Evolutionary conservation across 2,329 filamentous ascomycete genomes (phyloP), one percentile per base, ranked within the genome.

Genomic region (Aaosphaeria pasadenensis): DNA sequence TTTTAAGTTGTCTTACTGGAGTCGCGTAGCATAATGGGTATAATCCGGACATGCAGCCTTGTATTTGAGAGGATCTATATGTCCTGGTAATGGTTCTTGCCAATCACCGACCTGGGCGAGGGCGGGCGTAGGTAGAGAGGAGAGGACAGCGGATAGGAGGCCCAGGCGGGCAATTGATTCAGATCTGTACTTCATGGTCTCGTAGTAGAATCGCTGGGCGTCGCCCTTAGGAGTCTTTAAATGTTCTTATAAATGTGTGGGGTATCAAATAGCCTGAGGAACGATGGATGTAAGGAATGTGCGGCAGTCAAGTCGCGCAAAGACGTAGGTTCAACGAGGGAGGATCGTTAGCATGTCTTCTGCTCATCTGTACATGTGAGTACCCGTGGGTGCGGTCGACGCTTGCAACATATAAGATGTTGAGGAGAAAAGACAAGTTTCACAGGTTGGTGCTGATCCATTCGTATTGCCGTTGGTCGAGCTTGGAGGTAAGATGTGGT

Each of bases 21-120:
- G 71, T 47, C 77, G 65, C 52, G 73, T 75, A 1, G 85, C 76
- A 67, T 86, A 88, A 42, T 72, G 65, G 13, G 77, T 76, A 66
- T 88, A 89, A 63, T 88, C 83, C 2, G 86, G 86, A 68, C 86
- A 89, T 39, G 79, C 82, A 50, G 64, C 60, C 49, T 57, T 61
- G 51, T 69, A 70, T 45, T 66, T 70, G 29, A 57, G 56, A 11
- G 62, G 64, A 42, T 70, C 66, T 42, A 70, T 59, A 3, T 52
- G 53, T 7, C 47, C 50, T 43, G 44, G 55, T 29, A 70, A 35
- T 30, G 63, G 65, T 39, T 70, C 66, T 53, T 69, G 67, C 3
- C 54, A 40, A 29, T 50, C 58, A 36, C 53, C 55, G 28, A 50
- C 55, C 5, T 42, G 44, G 7, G 17, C 41, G 5, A 29, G 11